phyloP scores from a whole-genome alignment of 495 filamentous ascomycete genomes.

The Physcia stellaris region DNA sequence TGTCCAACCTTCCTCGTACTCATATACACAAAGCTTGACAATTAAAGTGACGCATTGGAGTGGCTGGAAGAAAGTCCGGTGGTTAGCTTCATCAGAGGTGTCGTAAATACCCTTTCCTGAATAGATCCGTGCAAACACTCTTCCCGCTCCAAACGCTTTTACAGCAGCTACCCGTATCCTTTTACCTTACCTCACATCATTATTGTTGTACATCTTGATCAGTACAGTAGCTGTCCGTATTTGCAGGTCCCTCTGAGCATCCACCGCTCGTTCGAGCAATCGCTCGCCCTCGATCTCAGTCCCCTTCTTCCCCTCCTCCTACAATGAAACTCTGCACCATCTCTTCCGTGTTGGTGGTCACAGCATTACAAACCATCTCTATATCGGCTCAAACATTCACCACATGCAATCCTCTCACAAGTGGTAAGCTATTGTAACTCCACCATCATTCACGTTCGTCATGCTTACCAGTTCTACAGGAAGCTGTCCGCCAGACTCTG shows the following conservation, averaged over 20 bases:
- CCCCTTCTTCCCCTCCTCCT: background rate
- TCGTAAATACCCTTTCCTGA: background rate
- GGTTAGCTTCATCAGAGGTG: constrained; percentile 5
- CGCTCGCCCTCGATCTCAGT: constrained; percentile 12
- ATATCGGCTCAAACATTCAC: constrained; percentile 63
- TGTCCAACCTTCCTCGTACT: no score
- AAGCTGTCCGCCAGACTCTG: constrained; percentile 63
- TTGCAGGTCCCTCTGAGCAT: constrained; percentile 1
- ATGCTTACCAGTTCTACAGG: constrained; percentile 17
- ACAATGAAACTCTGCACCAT: constrained; percentile 10
- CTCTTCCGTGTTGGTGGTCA: constrained; percentile 2
- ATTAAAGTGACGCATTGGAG: background rate
- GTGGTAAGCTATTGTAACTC: constrained; percentile 33
- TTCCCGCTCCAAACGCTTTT: constrained; percentile 1
- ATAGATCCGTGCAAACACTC: background rate
- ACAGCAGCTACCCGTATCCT: constrained; percentile 1
- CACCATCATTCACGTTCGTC: background rate
- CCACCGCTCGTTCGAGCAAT: constrained; percentile 9
- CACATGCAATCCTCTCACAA: constrained; percentile 57
- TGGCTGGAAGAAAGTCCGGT: constrained; percentile 8
- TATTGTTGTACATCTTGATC: background rate
- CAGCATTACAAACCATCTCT: constrained; percentile 27
- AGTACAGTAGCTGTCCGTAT: constrained; percentile 3
- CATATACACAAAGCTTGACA: no score
- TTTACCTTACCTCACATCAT: background rate